Base-by-base conservation (phyloP, 2,329 filamentous ascomycete genomes). In the Coleophoma cylindrospora region DNA sequence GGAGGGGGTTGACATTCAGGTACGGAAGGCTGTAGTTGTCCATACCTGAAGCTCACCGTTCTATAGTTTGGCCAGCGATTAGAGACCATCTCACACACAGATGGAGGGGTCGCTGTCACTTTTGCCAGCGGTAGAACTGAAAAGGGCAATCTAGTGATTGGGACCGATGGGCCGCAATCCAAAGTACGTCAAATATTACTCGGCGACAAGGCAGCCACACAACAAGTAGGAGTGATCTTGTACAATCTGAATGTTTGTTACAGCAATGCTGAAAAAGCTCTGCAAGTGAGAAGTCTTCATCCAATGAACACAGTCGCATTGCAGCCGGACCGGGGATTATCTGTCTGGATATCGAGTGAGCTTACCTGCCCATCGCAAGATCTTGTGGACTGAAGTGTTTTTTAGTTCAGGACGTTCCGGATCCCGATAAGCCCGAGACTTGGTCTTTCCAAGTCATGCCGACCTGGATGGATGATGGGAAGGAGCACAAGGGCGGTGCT, bases 81-180 rank as follows among this genome's bases (percentile, higher is more conserved):
- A 6, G 27, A 27, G 27, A 2, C 27, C 6, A 27, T 27, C 27
- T 7, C 27, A 27, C 9, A 27, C 9, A 2, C 9, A 27, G 54
- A 54, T 13, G 27, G 33, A 10, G 57, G 40, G 34, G 64, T 64
- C 11, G 63, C 59, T 12, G 64, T 59, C n/a, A 45, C 53, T 38
- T 67, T 66, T 40, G 55, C 50, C 11, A 64, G 66, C 50, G 62
- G 60, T 14, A 57, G 59, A 8, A 33, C 40, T 3, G 62, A 53
- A 36, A 57, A 50, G 5, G 65, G 64, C 9, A 52, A 57, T 10
- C 47, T 66, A 13, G 43, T 66, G 17, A 46, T 67, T 33, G 65
- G 64, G 19, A 61, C 63, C 10, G 64, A 67, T 36, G 64, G 65
- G 9, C 56, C 57, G 40, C 58, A 61, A 36, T 66, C 64, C 34